Conservation (phyloP, 768 basidiomycete genomes). For the Chalciporus sphaerocephalus region DNA sequence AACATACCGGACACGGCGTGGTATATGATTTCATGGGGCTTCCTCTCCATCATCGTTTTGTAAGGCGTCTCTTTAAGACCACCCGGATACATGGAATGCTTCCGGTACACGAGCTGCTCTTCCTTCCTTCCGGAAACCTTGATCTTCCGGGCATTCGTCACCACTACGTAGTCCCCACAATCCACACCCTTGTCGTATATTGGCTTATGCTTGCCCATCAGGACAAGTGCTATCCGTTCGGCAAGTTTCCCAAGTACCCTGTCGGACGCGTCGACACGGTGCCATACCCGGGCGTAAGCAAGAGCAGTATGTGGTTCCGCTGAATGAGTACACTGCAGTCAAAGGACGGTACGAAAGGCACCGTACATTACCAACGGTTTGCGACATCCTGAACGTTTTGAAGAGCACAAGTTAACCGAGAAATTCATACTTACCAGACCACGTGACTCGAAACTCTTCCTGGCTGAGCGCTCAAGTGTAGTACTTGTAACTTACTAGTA, state of each 20-base stretch:
- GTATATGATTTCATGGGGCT: slow-evolving; percentile 92
- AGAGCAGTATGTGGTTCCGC: slow-evolving; percentile 72
- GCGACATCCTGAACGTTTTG: slow-evolving; percentile 55
- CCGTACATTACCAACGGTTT: slow-evolving; percentile 75
- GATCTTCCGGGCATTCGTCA: slow-evolving; percentile 82
- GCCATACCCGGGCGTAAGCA: slow-evolving; percentile 94
- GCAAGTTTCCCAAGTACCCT: slow-evolving; percentile 94
- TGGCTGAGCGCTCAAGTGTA: too few relatives aligned
- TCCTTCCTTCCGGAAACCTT: slow-evolving; percentile 87
- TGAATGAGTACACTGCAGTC: background rate
- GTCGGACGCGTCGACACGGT: slow-evolving; percentile 87
- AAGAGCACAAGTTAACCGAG: background rate
- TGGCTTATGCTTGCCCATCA: slow-evolving; percentile 99
- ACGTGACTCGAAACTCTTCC: slow-evolving; percentile 1
- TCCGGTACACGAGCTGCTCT: slow-evolving; percentile 80
- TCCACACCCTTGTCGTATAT: slow-evolving; percentile 94
- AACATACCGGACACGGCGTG: slow-evolving; percentile 98
- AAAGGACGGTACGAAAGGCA: background rate
- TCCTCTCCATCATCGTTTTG: slow-evolving; percentile 72
- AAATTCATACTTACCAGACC: background rate
- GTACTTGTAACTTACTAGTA: too few relatives aligned
- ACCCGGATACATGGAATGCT: slow-evolving; percentile 90
- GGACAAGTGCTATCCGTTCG: slow-evolving; percentile 85
- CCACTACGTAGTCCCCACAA: slow-evolving; percentile 96
- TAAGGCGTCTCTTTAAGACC: slow-evolving; percentile 91